Base-by-base conservation (phyloP, 768 basidiomycete genomes). In the Suillus luteus region DNA sequence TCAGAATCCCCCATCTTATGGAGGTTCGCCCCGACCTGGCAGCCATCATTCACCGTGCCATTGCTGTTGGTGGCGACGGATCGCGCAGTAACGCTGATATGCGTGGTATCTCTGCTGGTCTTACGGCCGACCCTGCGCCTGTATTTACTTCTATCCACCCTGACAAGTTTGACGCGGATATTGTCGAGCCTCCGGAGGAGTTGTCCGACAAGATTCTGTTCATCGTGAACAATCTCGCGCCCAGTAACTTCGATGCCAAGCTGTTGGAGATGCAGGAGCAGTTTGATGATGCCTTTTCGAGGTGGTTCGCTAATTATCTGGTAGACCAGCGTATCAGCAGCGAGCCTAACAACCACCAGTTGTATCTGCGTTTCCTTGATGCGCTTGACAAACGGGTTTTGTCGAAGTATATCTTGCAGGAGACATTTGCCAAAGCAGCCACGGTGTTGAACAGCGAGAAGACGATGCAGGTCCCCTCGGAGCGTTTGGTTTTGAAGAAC, bases 231-330 rank as follows among this genome's bases (percentile, higher is more conserved):
- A 99, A 99, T 68, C 84, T 99, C 63, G 95, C 96, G 0, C 92
- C 94, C 11, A 92, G 82, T 75, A 99, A 99, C 73, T 96, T 97
- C 65, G 95, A 95, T 43, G 69, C 83, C 31, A 99, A 99, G 76
- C 79, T 95, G 41, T 75, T 78, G 38, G 97, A 99, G 70, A 95
- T 99, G 90, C 83, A 82, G 62, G 87, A 86, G 38, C 82, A 92
- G 62, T 96, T 96, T 76, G 84, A 91, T 54, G 91, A 95, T 69
- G 81, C 85, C 46, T 88, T 95, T 72, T 87, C 93, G 9, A 85
- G 91, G 54, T 99, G 97, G 97, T 97, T 99, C 71, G 96, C 97
- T 52, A 91, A 97, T 73, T 99, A 99, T 76, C 84, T 99, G 55
- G 95, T 99, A 41, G 94, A 96, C 70, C 93, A 98, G 72, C 92